Base-by-base conservation (phyloP, 306 rosid species). In the Luffa acutangula region DNA sequence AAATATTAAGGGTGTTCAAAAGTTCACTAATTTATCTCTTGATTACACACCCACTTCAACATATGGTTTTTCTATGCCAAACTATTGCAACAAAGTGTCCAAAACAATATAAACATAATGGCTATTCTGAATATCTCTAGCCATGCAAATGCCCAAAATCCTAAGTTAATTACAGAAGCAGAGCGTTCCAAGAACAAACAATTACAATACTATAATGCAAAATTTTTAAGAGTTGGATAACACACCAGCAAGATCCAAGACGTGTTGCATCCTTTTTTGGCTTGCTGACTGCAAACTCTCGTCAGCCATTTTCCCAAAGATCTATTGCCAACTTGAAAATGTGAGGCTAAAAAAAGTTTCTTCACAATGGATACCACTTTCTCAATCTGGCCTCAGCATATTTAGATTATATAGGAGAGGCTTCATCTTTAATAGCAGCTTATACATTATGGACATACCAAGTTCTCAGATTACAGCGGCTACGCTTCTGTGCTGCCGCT, bases 401-500 rank as follows among this genome's bases (percentile, higher is more conserved):
- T 11, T 13, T 12, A 70, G 9, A 71, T 45, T 21, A 59, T 59
- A 59, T 20, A 17, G 25, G 42, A 45, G 20, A 31, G 21, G 36
- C 18, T 46, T 49, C 34, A 69, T 43, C 54, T 69, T 69, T 3
- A 39, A 21, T 3, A 42, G 15, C 46, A 42, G 15, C 46, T 2
- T 33, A 64, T 41, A 42, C 7, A 70, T 70, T 9, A 11, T 75
- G 41, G 25, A 53, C 65, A 34, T 75, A 52, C 79, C 65, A 37
- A 62, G 52, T 17, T 21, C 73, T 21, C 34, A 41, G 7, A 17
- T 37, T 53, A n/a, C 0, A 67, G 34, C 77, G 63, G 72, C 84
- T 86, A 82, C 57, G 88, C 87, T 60, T 91, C 88, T 10, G 77
- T 76, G 80, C 86, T 21, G 78, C 18, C 10, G 67, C 57, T 80